These are phyloP conservation scores for Blastobotrys terrestris DNA, from an alignment of 805 yeast genomes.

Conservation along the genomic window DNA sequence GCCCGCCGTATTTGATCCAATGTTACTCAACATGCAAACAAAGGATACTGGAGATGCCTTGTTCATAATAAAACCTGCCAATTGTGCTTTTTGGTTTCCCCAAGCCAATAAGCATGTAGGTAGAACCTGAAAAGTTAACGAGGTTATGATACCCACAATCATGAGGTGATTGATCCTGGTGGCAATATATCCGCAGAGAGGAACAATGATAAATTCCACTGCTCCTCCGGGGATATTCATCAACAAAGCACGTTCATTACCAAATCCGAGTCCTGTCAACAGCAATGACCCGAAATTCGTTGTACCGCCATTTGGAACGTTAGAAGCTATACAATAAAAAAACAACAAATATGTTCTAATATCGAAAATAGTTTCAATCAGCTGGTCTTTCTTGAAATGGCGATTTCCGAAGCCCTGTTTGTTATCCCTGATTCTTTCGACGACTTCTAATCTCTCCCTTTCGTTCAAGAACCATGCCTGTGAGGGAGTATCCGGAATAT, in stretches of 20 bases:
- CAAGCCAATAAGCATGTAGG: neutral
- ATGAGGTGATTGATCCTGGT: neutral
- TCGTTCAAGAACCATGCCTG: slow-evolving; percentile 43
- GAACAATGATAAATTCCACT: slow-evolving; percentile 9
- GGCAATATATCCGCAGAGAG: slow-evolving; percentile 4
- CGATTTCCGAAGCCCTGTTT: slow-evolving; percentile 53
- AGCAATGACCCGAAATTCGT: slow-evolving; percentile 43
- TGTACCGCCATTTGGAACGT: slow-evolving; percentile 50
- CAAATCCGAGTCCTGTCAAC: slow-evolving; percentile 6
- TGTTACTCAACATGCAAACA: neutral
- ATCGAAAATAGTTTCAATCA: slow-evolving; percentile 46
- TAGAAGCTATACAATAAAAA: slow-evolving; percentile 33
- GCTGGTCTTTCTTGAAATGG: slow-evolving; percentile 47
- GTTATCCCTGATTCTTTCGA: slow-evolving; percentile 47
- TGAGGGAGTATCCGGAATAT: slow-evolving; percentile 48
- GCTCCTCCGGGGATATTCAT: slow-evolving; percentile 13
- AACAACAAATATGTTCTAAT: slow-evolving; percentile 46
- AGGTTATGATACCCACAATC: neutral
- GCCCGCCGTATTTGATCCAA: slow-evolving; percentile 53
- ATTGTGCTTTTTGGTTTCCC: neutral
- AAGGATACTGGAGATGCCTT: neutral
- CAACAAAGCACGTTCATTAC: slow-evolving; percentile 7
- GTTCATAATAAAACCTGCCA: neutral
- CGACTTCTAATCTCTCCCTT: slow-evolving; percentile 41
- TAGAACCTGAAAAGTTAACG: too few species aligned